phyloP scores from a whole-genome alignment of 208 protist genomes.

The Crithidia bombi region DNA sequence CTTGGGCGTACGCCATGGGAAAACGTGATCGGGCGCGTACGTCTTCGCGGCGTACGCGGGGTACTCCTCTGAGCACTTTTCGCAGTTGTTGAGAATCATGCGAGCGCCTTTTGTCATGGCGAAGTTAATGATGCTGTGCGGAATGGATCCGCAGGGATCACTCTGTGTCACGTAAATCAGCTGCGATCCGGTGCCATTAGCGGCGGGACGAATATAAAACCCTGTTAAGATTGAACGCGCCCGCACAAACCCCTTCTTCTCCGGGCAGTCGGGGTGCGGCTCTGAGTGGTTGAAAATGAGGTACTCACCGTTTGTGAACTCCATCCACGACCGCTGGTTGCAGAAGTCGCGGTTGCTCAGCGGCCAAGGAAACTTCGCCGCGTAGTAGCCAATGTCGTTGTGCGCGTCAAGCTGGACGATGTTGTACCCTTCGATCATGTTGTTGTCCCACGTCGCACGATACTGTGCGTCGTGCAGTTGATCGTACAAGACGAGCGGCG shows the following conservation, averaged over 20 bases:
- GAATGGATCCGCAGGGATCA: slow-evolving; percentile 86
- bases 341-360: slow-evolving; percentile 91
- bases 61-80: slow-evolving; percentile 74
- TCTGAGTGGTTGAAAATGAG: slow-evolving; percentile 94
- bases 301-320: slow-evolving; percentile 89
- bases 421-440: slow-evolving; percentile 90
- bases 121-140: slow-evolving; percentile 81
- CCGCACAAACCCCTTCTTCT: slow-evolving; percentile 78
- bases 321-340: slow-evolving; percentile 93
- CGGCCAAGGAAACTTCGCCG: slow-evolving; percentile 86
- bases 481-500: slow-evolving; percentile 79
- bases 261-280: slow-evolving; percentile 73
- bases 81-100: slow-evolving; percentile 66
- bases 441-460: slow-evolving; percentile 82
- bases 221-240: slow-evolving; percentile 85
- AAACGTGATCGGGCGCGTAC: slow-evolving; percentile 57
- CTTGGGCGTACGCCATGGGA: slow-evolving; percentile 79
- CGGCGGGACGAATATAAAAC: slow-evolving; percentile 77
- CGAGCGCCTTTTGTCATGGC: slow-evolving; percentile 68
- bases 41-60: slow-evolving; percentile 55
- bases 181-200: slow-evolving; percentile 39
- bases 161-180: slow-evolving; percentile 88
- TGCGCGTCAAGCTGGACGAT: slow-evolving; percentile 77
- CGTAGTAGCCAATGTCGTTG: slow-evolving; percentile 93
- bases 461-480: slow-evolving; percentile 88